Evolutionary conservation across 140 eudicot genomes (phyloP), one percentile per base, ranked within the genome.

Genomic region (Senecio squalidus): DNA sequence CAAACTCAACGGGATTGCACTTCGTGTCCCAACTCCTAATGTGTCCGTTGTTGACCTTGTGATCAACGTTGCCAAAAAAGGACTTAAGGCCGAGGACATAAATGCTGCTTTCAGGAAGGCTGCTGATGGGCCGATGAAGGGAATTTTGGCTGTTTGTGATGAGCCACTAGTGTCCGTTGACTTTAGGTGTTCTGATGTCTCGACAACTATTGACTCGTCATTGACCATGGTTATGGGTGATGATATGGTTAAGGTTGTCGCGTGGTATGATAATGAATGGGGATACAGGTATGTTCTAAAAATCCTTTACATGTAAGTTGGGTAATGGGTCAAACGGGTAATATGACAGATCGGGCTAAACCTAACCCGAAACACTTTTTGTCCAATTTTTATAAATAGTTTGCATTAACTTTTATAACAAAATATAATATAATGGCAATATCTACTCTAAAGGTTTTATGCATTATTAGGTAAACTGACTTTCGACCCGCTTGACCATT

Each of bases 161-260:
- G 84, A 31, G 34, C 98, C 98, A 33, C 96, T 91, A 28, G 98
- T 91, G 17, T 91, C 98, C 0, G 98, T 91, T 15, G 98, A 91
- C 71, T 91, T 91, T 74, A 72, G 98, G 59, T 83, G 96, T 83
- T 63, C 80, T 8, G 98, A 91, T 62, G 98, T 91, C 18, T 91
- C 98, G 0, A 52, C 94, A 27, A 83, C 96, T 62, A 80, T 91
- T 21, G 98, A 91, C 54, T 72, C 98, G 15, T 91, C 96, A 3
- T 66, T 91, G 81, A 83, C 98, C 3, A 91, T 91, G 98, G 98
- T 91, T 44, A 91, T 91, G 98, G 98, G 98, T 16, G 98, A 86
- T 48, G 98, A 91, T 39, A 91, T 91, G 98, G 84, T 91, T 45
- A 91, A 91, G 86, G 98, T 91, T 22, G 94, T 91, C 14, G 98